Evolutionary conservation across 345 rosid species (phyloP).

Genomic region (Turnera subulata): DNA sequence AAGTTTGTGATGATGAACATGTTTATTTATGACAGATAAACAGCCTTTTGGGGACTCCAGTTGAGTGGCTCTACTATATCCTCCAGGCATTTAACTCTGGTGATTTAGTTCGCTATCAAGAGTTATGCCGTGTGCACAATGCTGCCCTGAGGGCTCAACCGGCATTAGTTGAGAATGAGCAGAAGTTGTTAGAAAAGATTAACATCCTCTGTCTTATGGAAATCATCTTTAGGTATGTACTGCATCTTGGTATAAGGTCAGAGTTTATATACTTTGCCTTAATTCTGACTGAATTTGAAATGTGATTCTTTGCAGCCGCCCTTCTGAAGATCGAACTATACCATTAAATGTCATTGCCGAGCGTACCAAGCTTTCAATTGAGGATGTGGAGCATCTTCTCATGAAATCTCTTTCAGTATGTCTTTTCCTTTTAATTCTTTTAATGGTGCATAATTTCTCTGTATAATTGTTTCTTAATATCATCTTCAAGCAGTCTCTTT

Average conservation of each 20-base stretch:
- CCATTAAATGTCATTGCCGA: slow-evolving; percentile 80
- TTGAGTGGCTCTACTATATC: slow-evolving; percentile 95
- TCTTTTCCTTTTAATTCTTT: slow-evolving; percentile 9
- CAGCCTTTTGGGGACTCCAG: slow-evolving; percentile 80
- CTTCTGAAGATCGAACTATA: slow-evolving; percentile 95
- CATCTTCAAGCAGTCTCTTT: neutral
- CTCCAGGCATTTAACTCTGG: slow-evolving; percentile 93
- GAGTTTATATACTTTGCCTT: neutral
- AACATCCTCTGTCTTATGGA: slow-evolving; percentile 97
- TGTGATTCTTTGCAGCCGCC: slow-evolving; percentile 58
- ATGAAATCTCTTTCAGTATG: slow-evolving; percentile 98
- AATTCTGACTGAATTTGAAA: slow-evolving; percentile 9
- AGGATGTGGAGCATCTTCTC: slow-evolving; percentile 95
- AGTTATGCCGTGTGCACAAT: slow-evolving; percentile 77
- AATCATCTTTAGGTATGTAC: slow-evolving; percentile 83
- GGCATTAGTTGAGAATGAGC: slow-evolving; percentile 88
- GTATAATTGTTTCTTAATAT: neutral
- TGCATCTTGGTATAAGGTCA: neutral
- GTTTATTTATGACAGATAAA: slow-evolving; percentile 55
- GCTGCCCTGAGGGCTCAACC: slow-evolving; percentile 85
- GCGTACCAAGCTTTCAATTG: slow-evolving; percentile 79
- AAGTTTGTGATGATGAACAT: no score
- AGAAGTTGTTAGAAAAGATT: slow-evolving; percentile 86
- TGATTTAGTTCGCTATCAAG: slow-evolving; percentile 78
- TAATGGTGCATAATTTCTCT: neutral